Conservation (phyloP, 179 eudicot genomes). For the Actinidia chinensis region DNA sequence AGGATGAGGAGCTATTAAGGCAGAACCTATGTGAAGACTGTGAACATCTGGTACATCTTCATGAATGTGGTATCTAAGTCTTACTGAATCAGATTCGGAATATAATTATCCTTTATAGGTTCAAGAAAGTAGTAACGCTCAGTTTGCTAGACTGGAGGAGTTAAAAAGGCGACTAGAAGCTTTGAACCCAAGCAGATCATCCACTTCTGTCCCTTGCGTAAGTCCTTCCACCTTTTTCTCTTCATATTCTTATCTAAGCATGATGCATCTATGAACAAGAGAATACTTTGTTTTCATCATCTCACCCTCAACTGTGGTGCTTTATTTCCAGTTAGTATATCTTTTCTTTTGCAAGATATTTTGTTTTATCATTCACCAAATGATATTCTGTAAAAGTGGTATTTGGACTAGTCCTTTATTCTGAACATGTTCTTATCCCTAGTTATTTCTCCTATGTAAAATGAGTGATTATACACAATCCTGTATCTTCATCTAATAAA, state of each 20-base stretch:
- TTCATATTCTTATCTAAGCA: neutral
- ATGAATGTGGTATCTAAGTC: neutral
- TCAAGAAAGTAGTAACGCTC: slow-evolving; percentile 74
- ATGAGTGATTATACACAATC: neutral
- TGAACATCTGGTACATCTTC: slow-evolving; percentile 58
- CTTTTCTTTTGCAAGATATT: neutral
- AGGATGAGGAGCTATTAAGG: slow-evolving; percentile 86
- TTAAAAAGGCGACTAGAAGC: slow-evolving; percentile 82
- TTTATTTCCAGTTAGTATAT: neutral
- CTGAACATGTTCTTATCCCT: slow-evolving; percentile 5
- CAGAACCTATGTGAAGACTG: slow-evolving; percentile 91
- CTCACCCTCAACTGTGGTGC: neutral
- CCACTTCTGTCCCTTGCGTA: slow-evolving; percentile 29
- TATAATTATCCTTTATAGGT: slow-evolving; percentile 40
- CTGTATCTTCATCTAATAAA: neutral
- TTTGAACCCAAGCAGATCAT: slow-evolving; percentile 78
- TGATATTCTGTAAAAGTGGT: neutral
- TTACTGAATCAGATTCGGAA: neutral
- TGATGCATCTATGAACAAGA: neutral
- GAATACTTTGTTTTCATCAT: slow-evolving; percentile 5
- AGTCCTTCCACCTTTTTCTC: slow-evolving; percentile 15
- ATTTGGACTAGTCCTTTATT: slow-evolving; percentile 1
- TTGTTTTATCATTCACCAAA: slow-evolving; percentile 11
- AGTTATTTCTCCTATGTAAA: neutral
- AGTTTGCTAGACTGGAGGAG: slow-evolving; percentile 82